Evolutionary conservation across 768 basidiomycete genomes (phyloP).

Genomic region (Podaxis mareebaensis): DNA sequence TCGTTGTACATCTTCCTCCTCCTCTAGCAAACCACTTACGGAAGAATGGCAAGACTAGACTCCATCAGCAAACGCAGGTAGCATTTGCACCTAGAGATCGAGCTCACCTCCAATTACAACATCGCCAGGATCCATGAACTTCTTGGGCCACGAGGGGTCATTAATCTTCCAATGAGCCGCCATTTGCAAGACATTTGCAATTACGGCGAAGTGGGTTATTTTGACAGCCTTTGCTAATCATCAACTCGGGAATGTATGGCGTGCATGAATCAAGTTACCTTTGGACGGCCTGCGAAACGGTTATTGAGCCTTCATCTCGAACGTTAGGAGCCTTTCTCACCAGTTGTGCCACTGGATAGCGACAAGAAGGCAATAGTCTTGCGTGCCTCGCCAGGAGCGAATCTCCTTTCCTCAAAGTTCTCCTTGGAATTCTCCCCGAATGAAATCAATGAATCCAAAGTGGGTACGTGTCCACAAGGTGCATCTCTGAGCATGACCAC

Average conservation of each 20-base stretch:
- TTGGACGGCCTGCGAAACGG: conserved; percentile 31
- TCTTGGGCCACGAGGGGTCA: conserved; percentile 39
- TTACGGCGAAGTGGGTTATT: conserved; percentile 65
- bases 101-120: conserved; percentile 54
- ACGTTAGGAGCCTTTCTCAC: conserved; percentile 33
- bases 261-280: conserved; percentile 26
- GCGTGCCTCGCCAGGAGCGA: conserved; percentile 59
- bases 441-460: conserved; percentile 49
- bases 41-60: conserved; percentile 57
- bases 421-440: conserved; percentile 36
- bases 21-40: conserved; percentile 33
- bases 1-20: too few relatives aligned
- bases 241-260: not conserved
- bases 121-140: conserved; percentile 53
- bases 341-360: conserved; percentile 79
- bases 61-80: conserved; percentile 1
- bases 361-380: conserved; percentile 65
- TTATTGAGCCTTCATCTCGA: not conserved
- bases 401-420: conserved; percentile 44
- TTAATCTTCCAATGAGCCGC: conserved; percentile 47
- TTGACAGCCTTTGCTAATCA: conserved; percentile 52
- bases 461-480: conserved; percentile 19
- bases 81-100: not conserved
- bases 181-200: conserved; percentile 65
- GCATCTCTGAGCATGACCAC: conserved; percentile 39